Base-by-base conservation (phyloP, 2,329 filamentous ascomycete genomes). In the Paecilomyces sp. region DNA sequence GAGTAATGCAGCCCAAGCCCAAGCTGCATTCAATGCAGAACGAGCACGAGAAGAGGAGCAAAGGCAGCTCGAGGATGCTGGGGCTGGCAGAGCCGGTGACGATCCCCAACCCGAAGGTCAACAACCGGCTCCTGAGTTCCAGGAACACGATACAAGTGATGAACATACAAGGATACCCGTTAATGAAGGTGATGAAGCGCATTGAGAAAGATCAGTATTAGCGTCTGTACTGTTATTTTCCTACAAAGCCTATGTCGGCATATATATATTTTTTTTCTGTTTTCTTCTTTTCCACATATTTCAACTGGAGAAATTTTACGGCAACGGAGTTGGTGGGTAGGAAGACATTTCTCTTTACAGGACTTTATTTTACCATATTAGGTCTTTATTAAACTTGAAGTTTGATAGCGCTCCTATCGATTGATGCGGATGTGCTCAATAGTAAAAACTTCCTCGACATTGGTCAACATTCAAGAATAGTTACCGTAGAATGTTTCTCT, bases 1-100 rank as follows among this genome's bases (percentile, higher is more conserved):
- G 28, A 77, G 82, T 60, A 80, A 83, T 64, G 80, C 81, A 57
- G 77, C 81, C 15, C 77, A 81, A 62, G 75, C 75, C n/a, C 77
- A 81, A 62, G 75, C 75, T 18, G 71, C 67, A 54, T 66, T 65
- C 15, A 66, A 71, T 60, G 67, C 68, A 15, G 66, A 71, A 59
- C 65, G 68, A 25, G 65, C 60, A 22, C 65, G 66, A 24, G 65
- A 65, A 60, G 69, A 68, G 28, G 69, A 69, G 58, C 62, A 65
- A 11, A 62, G 61, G 30, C 66, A 61, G 41, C 41, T 47, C 13
- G 41, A 47, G n/a, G 7, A 9, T 47, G 41, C 41, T 7, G 41
- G 63, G 50, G 60, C 66, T 51, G 66, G 61, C n/a, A 36, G 24
- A 7, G 30, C 58, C 28, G 41, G 30, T 25, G 33, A 6, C 12